Conservation (phyloP, 768 basidiomycete genomes). For the Lanmaoa pseudosensibilis region DNA sequence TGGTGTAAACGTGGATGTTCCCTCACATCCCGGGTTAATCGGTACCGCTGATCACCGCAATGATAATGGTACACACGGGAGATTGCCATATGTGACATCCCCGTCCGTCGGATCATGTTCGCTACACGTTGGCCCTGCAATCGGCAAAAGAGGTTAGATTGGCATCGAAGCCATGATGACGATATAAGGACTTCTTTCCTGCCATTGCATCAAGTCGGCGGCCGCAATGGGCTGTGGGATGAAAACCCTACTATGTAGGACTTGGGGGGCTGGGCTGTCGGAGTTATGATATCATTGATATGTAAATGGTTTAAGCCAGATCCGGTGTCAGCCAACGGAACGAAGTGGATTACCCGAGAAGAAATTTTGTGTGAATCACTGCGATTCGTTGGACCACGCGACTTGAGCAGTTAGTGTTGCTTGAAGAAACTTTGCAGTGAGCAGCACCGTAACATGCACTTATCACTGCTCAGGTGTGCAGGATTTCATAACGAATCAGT, state of each 20-base stretch:
- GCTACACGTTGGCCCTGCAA: background rate
- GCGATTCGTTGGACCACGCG: background rate
- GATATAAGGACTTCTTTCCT: background rate
- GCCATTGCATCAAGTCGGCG: background rate
- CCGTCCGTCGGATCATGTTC: slow-evolving; percentile 7
- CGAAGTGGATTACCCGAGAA: background rate
- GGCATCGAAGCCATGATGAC: background rate
- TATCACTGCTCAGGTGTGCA: background rate
- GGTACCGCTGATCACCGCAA: slow-evolving; percentile 6
- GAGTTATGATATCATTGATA: background rate
- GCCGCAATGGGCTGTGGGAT: background rate
- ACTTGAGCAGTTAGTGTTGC: background rate
- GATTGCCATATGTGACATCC: background rate
- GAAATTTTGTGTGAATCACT: background rate
- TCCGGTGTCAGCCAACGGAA: background rate
- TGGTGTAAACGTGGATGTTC: background rate
- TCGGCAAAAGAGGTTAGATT: background rate
- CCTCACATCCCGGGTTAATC: slow-evolving; percentile 2
- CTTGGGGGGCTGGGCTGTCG: background rate
- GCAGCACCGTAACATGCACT: background rate
- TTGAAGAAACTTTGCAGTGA: background rate
- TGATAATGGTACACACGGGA: background rate
- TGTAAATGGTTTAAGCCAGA: background rate
- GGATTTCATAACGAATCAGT: background rate
- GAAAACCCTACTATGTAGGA: background rate